Evolutionary conservation across 108 stramenopile genomes (phyloP), one percentile per base, ranked within the genome.

Genomic region (Parietichytrium sp.): DNA sequence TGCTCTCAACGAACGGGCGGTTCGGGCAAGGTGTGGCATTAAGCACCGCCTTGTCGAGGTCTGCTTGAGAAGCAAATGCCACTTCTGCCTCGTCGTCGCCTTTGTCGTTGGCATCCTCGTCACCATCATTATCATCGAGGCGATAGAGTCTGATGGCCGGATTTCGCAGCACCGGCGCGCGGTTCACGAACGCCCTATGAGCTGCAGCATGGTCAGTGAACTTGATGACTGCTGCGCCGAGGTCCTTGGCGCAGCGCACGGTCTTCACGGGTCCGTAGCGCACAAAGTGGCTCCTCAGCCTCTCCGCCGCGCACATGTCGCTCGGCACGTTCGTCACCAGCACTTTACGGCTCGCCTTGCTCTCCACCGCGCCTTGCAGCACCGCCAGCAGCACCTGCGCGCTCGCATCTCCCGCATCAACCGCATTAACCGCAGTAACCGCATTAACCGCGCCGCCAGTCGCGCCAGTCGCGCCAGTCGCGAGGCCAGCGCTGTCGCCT

Each of bases 111-210:
- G 48, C 82, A 10, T 47, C 72, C n/a, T 45, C 52, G 13, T 54
- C 25, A 31, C 29, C 61, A 50, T 51, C 49, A 38, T 72, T 33
- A 8, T 72, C 61, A 0, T 33, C 20, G 0, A 72, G 23, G 16
- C 61, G 1, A 25, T 33, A 72, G 15, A 72, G 38, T n/a, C 33
- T 16, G 20, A 72, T 72, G 1, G 6, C 15, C 33, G 20, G 33
- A 27, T 72, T 72, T 42, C 45, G 36, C 10, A 72, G 45, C 10
- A 72, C 61, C 2, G 61, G 61, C 10, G 61, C 61, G 42, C 61
- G 61, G 20, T 72, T 72, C 8, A 72, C 15, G 20, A 72, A 72
- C 10, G 61, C 61, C 42, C 45, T 72, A 42, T 23, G 13, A 25
- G 61, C 42, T 12, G 61, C 29, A 25, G 29, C 38, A n/a, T 18